phyloP scores from a whole-genome alignment of 495 filamentous ascomycete genomes.

The Xylaria bambusicola region DNA sequence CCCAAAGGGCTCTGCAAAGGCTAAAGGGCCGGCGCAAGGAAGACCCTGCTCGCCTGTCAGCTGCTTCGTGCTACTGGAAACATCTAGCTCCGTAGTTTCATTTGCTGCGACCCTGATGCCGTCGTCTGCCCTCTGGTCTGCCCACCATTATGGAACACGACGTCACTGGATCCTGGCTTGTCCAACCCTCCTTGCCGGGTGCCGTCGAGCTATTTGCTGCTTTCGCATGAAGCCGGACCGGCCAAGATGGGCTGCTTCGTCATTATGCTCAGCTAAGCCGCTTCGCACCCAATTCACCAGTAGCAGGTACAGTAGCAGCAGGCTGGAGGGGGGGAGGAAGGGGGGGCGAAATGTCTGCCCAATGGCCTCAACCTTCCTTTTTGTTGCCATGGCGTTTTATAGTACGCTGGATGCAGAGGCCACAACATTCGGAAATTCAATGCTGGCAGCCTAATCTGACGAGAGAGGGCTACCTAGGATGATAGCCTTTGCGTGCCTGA shows the following conservation, averaged over 20 bases:
- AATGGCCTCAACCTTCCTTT: not conserved
- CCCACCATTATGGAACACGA: constrained; percentile 11
- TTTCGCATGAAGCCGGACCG: not conserved
- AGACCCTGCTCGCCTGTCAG: constrained; percentile 7
- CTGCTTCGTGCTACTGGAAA: not conserved
- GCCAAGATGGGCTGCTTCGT: constrained; percentile 1
- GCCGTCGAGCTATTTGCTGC: not conserved
- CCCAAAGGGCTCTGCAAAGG: too few species aligned
- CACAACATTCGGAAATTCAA: not conserved
- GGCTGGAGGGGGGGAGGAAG: too few species aligned
- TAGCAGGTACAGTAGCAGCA: too few species aligned
- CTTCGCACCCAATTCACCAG: not conserved
- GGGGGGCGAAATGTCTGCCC: not conserved
- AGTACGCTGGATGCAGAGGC: not conserved
- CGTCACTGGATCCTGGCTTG: constrained; percentile 15
- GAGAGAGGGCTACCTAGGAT: not conserved
- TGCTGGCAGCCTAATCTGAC: not conserved
- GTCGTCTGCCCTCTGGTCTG: constrained; percentile 20
- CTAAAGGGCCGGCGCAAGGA: not conserved
- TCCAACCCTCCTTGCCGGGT: constrained; percentile 12
- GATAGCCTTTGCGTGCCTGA: constrained; percentile 2
- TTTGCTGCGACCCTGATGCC: constrained; percentile 13
- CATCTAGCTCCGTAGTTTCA: constrained; percentile 3
- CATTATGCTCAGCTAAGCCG: not conserved
- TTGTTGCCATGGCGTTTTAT: not conserved